Evolutionary conservation across 2,329 filamentous ascomycete genomes (phyloP).

Genomic region (Alternaria atra): DNA sequence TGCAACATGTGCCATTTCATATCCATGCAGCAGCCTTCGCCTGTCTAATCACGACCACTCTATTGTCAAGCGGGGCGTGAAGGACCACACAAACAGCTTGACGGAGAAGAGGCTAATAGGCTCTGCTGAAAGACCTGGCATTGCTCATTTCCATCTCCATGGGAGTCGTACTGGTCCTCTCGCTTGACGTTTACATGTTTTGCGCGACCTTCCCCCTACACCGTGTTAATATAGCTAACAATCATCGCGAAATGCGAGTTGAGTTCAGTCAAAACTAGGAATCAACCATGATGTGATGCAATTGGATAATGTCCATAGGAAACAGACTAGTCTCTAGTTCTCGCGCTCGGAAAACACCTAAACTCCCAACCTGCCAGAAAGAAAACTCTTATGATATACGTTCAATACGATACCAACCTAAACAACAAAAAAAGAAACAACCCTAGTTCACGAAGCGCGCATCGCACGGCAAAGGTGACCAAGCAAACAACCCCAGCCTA

Average conservation of each 20-base stretch:
- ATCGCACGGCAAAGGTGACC: no score
- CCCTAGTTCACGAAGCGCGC: neutral
- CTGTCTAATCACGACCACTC: neutral
- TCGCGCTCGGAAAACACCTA: neutral
- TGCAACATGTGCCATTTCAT: neutral
- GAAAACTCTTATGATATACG: neutral
- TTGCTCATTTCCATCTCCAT: no score
- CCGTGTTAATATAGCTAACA: no score
- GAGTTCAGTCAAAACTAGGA: neutral
- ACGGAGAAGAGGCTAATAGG: no score
- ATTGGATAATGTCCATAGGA: neutral
- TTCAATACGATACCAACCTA: neutral
- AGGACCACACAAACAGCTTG: no score
- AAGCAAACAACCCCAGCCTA: slow-evolving; percentile 4
- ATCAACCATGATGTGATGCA: neutral
- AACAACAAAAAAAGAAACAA: slow-evolving; percentile 12
- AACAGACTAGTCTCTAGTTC: neutral
- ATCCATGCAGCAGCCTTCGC: neutral
- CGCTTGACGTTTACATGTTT: no score
- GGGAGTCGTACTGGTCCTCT: no score
- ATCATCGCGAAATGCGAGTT: neutral
- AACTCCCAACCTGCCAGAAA: neutral
- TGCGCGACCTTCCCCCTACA: neutral
- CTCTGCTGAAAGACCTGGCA: no score
- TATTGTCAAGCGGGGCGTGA: neutral